These are phyloP conservation scores for Microdochium trichocladiopsis DNA, from an alignment of 2,329 filamentous ascomycete species.

Conservation along the genomic window DNA sequence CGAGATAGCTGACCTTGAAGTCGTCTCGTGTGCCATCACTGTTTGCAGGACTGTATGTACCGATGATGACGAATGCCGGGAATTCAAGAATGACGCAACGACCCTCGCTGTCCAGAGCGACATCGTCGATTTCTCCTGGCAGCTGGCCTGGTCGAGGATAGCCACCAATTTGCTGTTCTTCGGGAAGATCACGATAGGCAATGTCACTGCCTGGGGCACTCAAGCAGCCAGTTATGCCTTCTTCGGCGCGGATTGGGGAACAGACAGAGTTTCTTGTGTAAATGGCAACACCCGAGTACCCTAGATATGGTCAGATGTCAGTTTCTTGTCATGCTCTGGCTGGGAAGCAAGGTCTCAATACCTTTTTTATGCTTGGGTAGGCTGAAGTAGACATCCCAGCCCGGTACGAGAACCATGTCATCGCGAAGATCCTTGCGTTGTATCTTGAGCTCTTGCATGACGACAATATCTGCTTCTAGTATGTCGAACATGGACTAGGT, in stretches of 20 bases:
- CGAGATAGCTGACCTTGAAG: constrained; percentile 75
- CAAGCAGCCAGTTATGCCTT: constrained; percentile 82
- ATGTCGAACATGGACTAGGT: constrained; percentile 84
- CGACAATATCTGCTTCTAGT: constrained; percentile 83
- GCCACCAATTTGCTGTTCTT: constrained; percentile 74
- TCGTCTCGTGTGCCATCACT: constrained; percentile 77
- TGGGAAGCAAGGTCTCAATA: constrained; percentile 25
- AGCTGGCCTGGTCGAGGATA: constrained; percentile 72
- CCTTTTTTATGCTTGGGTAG: constrained; percentile 91
- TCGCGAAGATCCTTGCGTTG: constrained; percentile 86
- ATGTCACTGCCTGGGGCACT: constrained; percentile 64
- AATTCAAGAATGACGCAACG: constrained; percentile 90
- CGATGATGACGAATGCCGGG: constrained; percentile 86
- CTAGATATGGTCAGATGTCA: constrained; percentile 34
- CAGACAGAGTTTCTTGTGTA: constrained; percentile 88
- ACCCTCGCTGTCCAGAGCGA: constrained; percentile 79
- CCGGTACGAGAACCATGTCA: constrained; percentile 91
- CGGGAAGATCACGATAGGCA: constrained; percentile 67
- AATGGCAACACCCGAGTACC: constrained; percentile 92
- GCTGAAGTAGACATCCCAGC: constrained; percentile 96
- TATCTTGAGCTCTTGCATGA: constrained; percentile 96
- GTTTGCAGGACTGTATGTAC: constrained; percentile 86
- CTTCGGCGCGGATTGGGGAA: constrained; percentile 81
- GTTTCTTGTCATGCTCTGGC: background rate
- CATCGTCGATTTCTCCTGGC: constrained; percentile 55